These are phyloP conservation scores for Nakazawaea anatomiae DNA, from an alignment of 805 yeast genomes.

Conservation along the genomic window DNA sequence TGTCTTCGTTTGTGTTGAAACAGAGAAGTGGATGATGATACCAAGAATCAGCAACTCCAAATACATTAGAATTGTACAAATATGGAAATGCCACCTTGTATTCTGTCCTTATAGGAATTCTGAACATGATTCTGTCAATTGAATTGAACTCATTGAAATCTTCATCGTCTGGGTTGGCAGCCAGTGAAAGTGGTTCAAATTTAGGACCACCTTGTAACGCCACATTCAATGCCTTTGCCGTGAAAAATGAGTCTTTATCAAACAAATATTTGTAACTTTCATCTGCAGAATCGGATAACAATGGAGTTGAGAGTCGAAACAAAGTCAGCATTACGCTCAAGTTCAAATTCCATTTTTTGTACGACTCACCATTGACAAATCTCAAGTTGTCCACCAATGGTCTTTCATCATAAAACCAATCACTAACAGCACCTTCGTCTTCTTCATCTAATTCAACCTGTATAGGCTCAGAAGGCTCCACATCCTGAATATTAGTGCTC, in stretches of 20 bases:
- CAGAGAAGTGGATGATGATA: slow-evolving; percentile 62
- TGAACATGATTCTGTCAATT: slow-evolving; percentile 77
- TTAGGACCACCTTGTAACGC: slow-evolving; percentile 95
- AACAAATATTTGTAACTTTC: slow-evolving; percentile 65
- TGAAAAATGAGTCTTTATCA: slow-evolving; percentile 73
- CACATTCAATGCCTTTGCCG: slow-evolving; percentile 85
- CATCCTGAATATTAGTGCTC: slow-evolving; percentile 69
- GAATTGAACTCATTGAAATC: slow-evolving; percentile 90
- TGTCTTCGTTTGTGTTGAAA: slow-evolving; percentile 38
- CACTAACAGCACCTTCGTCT: slow-evolving; percentile 54
- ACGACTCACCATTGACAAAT: slow-evolving; percentile 71
- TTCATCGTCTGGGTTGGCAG: slow-evolving; percentile 50
- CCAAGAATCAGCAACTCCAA: slow-evolving; percentile 54
- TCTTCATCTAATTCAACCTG: slow-evolving; percentile 56
- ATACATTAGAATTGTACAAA: slow-evolving; percentile 72
- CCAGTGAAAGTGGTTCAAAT: slow-evolving; percentile 79
- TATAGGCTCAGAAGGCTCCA: slow-evolving; percentile 70
- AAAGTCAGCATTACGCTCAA: slow-evolving; percentile 58
- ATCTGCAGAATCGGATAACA: slow-evolving; percentile 53
- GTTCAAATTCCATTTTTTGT: slow-evolving; percentile 63
- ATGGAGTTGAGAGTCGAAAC: slow-evolving; percentile 64
- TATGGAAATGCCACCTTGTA: slow-evolving; percentile 84
- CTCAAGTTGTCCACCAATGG: slow-evolving; percentile 58
- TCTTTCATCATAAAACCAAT: slow-evolving; percentile 77
- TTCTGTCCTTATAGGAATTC: slow-evolving; percentile 75